These are phyloP conservation scores for Allium sativum DNA, from an alignment of 106 monocot genomes.

Conservation along the genomic window DNA sequence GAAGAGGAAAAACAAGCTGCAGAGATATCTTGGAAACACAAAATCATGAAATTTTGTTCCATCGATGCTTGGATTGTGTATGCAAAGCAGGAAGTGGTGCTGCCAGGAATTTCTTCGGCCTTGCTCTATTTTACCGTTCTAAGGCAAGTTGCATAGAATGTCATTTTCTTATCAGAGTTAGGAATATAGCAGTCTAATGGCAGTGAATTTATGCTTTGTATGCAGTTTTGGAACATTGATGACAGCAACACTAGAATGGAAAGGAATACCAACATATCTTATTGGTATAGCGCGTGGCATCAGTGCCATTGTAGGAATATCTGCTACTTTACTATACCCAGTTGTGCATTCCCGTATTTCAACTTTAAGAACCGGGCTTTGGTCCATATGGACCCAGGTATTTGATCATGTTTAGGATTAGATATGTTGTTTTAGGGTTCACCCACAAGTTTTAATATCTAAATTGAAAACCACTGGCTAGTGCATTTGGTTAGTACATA, in stretches of 20 bases:
- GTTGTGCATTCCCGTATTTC: constrained; percentile 56
- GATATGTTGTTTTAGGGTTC: too few species aligned
- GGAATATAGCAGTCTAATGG: neutral
- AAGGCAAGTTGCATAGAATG: constrained; percentile 17
- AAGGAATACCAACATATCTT: constrained; percentile 80
- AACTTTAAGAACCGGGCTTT: constrained; percentile 70
- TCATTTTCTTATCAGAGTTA: neutral
- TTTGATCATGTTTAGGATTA: neutral
- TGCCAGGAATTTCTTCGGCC: constrained; percentile 75
- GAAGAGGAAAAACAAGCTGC: constrained; percentile 10
- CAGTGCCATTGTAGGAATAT: constrained; percentile 66
- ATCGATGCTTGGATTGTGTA: constrained; percentile 75
- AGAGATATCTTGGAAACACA: constrained; percentile 19
- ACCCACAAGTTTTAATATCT: neutral
- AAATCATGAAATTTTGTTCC: constrained; percentile 21
- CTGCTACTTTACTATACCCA: constrained; percentile 69
- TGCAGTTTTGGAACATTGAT: constrained; percentile 88
- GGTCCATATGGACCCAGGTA: constrained; percentile 97
- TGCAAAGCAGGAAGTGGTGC: constrained; percentile 67
- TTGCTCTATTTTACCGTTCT: constrained; percentile 91
- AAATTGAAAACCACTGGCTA: too few species aligned
- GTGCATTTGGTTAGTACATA: too few species aligned
- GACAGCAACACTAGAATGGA: constrained; percentile 91
- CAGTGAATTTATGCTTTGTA: constrained; percentile 1
- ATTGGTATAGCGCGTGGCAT: constrained; percentile 77